Evolutionary conservation across 495 filamentous ascomycete species (phyloP), one percentile per base, ranked within the genome.

Genomic region (Lophium mytilinum): DNA sequence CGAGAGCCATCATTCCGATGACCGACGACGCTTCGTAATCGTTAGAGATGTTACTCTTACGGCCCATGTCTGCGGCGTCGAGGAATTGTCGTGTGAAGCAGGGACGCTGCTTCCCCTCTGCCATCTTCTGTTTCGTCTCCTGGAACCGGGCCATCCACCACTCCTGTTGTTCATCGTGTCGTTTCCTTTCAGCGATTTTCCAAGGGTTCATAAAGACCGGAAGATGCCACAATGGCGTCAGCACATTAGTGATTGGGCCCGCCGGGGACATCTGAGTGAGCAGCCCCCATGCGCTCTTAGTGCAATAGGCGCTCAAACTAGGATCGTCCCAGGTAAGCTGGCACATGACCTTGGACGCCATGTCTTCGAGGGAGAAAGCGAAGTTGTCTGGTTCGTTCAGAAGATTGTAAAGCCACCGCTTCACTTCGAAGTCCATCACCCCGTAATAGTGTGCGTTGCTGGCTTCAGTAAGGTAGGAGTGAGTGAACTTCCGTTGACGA

Each of bases 251-350:
- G 60, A 72, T 67, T 2, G 70, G 69, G 5, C 70, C 70, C 43
- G 70, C 70, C 1, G 70, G 70, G 0, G 69, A 71, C 69, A 72
- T 72, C 46, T 72, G 68, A 10, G 64, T 71, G 40, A 72, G 58
- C 9, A 72, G 56, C 37, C 66, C 69, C 68, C 68, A 72, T 14
- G 66, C 69, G 45, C 64, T 69, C 58, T 58, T 60, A 3, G 58
- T 69, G 61, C 59, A 64, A 49, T 68, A 65, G 37, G 58, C 60
- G 58, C 68, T 71, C 12, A 66, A 42, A 49, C 34, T 57, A 17
- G 57, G 66, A 53, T 72, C 63, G 47, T 69, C 69, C 68, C 68
- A 72, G 8, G 69, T 68, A 17, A 71, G 43, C 15, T 52, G 45
- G 50, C 58, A 64, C 60, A 69, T 68, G 35, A 71, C 57, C 54